Percentiles rank a stretch among this genome's conserved stretches.
phyloP scores from a whole-genome alignment of 345 rosid genomes.

The Aquilaria malaccensis region DNA sequence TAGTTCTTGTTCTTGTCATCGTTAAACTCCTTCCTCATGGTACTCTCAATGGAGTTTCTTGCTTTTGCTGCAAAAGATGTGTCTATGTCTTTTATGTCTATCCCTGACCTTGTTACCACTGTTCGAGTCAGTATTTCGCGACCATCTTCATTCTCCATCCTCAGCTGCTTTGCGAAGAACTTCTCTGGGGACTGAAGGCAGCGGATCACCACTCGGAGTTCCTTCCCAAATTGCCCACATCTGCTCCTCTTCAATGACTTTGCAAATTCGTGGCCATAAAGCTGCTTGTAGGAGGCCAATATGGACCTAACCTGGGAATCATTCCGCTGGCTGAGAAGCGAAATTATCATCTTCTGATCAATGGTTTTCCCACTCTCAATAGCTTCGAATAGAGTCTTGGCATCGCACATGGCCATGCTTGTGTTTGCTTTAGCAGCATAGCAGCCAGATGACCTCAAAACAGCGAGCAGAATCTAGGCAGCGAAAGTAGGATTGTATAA shows the following conservation, averaged over 20 bases:
- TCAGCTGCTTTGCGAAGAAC: slow-evolving; percentile 20
- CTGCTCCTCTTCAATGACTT: slow-evolving; percentile 16
- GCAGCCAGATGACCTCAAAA: slow-evolving; percentile 17
- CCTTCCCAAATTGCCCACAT: slow-evolving; percentile 25
- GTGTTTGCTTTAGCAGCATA: slow-evolving; percentile 14
- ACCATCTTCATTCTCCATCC: slow-evolving; percentile 22
- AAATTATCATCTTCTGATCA: slow-evolving; percentile 18
- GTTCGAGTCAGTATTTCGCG: slow-evolving; percentile 17
- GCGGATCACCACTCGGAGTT: slow-evolving; percentile 15
- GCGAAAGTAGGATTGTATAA: not conserved
- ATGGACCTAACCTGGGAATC: slow-evolving; percentile 18
- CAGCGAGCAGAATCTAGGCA: slow-evolving; percentile 18
- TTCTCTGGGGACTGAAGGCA: slow-evolving; percentile 22
- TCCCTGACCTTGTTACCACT: slow-evolving; percentile 9
- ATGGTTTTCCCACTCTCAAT: slow-evolving; percentile 17
- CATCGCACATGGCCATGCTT: slow-evolving; percentile 27
- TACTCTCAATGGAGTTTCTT: slow-evolving; percentile 15
- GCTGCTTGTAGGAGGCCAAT: slow-evolving; percentile 20
- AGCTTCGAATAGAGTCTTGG: slow-evolving; percentile 25
- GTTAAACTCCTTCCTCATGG: slow-evolving; percentile 16
- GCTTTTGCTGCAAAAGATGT: slow-evolving; percentile 19
- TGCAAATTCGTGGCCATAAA: slow-evolving; percentile 22
- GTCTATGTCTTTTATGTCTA: slow-evolving; percentile 19
- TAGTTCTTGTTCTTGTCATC: slow-evolving; percentile 2
- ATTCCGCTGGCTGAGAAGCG: slow-evolving; percentile 20